Evolutionary conservation across 306 rosid genomes (phyloP).

Genomic region (Cucurbita ficifolia): DNA sequence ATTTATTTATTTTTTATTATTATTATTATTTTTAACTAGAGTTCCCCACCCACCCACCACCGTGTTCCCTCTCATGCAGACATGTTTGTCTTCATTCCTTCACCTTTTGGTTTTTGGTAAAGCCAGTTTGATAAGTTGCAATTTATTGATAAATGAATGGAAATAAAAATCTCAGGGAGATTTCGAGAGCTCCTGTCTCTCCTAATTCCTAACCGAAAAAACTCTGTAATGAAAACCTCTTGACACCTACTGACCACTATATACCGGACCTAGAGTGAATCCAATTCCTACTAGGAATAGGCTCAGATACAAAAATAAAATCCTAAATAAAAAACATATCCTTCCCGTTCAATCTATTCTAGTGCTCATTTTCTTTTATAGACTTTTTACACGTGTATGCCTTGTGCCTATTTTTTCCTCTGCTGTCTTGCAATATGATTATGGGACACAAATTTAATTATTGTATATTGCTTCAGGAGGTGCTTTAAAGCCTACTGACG

Average conservation of each 20-base stretch:
- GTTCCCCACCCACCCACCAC: background rate
- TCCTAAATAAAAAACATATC: too few relatives aligned
- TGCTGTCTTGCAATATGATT: background rate
- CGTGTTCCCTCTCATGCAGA: background rate
- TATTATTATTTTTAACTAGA: background rate
- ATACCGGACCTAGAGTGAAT: background rate
- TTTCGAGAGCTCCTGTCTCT: background rate
- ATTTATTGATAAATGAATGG: background rate
- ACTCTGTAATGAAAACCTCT: background rate
- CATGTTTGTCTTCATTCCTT: background rate
- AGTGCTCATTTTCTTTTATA: too few relatives aligned
- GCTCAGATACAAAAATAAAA: too few relatives aligned
- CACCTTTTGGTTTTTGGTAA: background rate
- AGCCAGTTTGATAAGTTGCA: background rate
- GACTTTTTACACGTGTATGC: background rate
- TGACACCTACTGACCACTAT: background rate
- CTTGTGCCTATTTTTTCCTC: background rate
- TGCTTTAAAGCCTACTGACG: conserved; percentile 94
- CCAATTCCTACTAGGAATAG: background rate
- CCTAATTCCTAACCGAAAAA: background rate
- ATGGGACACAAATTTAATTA: background rate
- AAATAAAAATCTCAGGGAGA: background rate
- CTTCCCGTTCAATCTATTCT: background rate
- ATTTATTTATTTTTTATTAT: too few relatives aligned
- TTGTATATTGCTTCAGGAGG: conserved; percentile 49